Base-by-base conservation (phyloP, 768 basidiomycete genomes). In the Boletellus emodensis region DNA sequence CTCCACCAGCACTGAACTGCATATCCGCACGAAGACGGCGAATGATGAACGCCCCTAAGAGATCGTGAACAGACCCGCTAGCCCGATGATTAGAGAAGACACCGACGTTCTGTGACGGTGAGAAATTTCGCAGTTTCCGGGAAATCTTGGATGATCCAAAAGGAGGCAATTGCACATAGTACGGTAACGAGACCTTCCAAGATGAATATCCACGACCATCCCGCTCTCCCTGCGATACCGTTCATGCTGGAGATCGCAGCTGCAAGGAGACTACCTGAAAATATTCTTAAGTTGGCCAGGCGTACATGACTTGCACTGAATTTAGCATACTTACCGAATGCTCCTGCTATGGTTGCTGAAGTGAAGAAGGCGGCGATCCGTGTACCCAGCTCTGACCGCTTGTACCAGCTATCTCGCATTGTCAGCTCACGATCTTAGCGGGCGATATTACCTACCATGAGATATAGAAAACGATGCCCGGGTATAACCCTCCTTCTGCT, bases 281-380 rank as follows among this genome's bases (percentile, higher is more conserved):
- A n/a, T n/a, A 12, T 33, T 18, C 11, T 35, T 48, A 13, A 51
- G 50, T 20, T 14, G 37, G 24, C 26, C 11, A 26, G 4, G 17
- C 24, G 5, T 10, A 39, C 8, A 14, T 4, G 17, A 44, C 9
- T 20, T 9, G 32, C 24, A 13, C 22, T n/a, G 42, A 34, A 62
- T 40, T 20, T 26, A 26, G 24, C 24, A 18, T 37, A 53, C 74
- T 45, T 46, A 83, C 85, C 82, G 66, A 87, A 87, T 13, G 84
- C 85, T 20, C 89, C 90, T 5, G 88, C 81, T 26, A 86, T 74
- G 0, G 89, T 90, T 2, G 88, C 87, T 26, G 87, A 85, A 3
- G 84, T 82, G 68, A 90, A 90, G 71, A 93, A 93, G 14, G 84
- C 52, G 0, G 88, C 85, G 20, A 86, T 71, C 32, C 87, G 81